These are phyloP conservation scores for Osmanthus fragrans DNA, from an alignment of 257 asterid genomes.

Conservation along the genomic window DNA sequence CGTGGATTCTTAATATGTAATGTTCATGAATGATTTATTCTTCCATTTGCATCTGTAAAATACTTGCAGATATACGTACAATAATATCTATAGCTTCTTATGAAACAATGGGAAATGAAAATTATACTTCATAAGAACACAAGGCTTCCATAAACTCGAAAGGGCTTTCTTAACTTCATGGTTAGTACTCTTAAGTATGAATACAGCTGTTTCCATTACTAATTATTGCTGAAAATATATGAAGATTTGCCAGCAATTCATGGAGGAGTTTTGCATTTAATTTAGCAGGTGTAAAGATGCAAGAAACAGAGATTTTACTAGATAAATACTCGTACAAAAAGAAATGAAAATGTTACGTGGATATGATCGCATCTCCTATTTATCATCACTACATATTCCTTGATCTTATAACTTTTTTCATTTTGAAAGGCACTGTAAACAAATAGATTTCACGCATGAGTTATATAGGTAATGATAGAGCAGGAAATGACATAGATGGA, in stretches of 20 bases:
- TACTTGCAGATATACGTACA: background rate
- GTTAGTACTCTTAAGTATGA: background rate
- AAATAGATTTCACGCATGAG: background rate
- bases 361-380: background rate
- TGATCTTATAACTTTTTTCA: background rate
- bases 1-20: background rate
- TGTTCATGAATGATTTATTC: background rate
- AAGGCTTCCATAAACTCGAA: background rate
- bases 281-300: background rate
- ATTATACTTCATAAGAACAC: background rate
- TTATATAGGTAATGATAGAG: background rate
- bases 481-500: background rate
- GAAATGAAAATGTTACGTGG: background rate
- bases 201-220: background rate
- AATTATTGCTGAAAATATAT: background rate
- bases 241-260: background rate
- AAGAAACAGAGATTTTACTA: background rate
- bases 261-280: background rate
- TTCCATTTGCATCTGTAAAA: background rate
- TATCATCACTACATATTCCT: background rate
- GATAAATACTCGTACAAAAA: background rate
- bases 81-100: background rate
- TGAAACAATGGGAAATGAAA: background rate
- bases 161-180: background rate
- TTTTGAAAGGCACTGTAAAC: conserved; percentile 2